These are phyloP conservation scores for Dictyostelium capitatum DNA, from an alignment of 78 protist species.

Conservation along the genomic window DNA sequence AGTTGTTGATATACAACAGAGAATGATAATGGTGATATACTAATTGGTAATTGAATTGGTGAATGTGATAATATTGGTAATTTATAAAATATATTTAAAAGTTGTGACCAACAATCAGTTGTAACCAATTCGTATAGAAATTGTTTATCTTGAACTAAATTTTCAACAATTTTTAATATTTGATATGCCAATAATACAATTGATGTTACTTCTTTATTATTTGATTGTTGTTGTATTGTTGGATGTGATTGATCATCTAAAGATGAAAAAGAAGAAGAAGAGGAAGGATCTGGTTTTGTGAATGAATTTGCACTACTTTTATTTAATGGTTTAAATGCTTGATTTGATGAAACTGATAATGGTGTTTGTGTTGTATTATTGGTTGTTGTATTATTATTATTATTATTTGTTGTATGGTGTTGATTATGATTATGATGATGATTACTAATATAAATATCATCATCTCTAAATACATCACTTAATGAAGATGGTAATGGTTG, in stretches of 20 bases:
- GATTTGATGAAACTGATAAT: conserved; percentile 7
- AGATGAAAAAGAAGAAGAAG: background rate
- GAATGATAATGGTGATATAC: background rate
- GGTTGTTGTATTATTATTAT: background rate
- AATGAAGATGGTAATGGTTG: conserved; percentile 46
- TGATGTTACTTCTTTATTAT: conserved; percentile 23
- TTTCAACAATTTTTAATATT: conserved; percentile 46
- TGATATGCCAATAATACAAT: conserved; percentile 25
- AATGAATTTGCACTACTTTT: background rate
- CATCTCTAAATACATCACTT: background rate
- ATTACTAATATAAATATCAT: background rate
- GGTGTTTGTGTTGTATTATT: background rate
- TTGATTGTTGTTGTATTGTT: background rate
- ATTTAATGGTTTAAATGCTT: background rate
- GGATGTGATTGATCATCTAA: background rate
- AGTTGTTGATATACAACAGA: conserved; percentile 31
- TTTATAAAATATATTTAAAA: background rate
- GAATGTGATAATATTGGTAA: background rate
- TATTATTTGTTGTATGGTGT: background rate
- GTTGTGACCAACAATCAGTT: conserved; percentile 14
- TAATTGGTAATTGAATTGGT: background rate
- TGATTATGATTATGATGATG: background rate
- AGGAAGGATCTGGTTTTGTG: background rate
- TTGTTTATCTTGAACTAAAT: conserved; percentile 26
- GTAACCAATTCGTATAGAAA: conserved; percentile 32